Percentiles rank a stretch among this genome's conserved stretches.
Evolutionary conservation across 2,329 filamentous ascomycete genomes (phyloP).

Genomic region (Hypoxylon rubiginosum): DNA sequence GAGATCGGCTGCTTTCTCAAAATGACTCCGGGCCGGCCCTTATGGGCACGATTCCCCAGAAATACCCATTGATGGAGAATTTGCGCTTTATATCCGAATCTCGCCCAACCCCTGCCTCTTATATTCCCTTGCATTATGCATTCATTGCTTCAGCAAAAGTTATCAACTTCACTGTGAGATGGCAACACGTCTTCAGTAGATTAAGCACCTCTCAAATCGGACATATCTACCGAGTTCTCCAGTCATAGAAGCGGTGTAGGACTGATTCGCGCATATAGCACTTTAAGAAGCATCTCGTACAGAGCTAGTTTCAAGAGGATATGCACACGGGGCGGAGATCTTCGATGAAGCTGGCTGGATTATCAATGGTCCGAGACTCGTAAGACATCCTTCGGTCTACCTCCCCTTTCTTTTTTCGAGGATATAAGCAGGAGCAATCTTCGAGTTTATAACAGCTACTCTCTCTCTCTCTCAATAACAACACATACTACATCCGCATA

Average conservation of each 20-base stretch:
- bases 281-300: not conserved
- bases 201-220: not conserved
- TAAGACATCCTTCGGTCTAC: not conserved
- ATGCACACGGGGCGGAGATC: not conserved
- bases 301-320: not conserved
- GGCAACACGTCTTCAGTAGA: not conserved
- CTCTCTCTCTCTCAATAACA: not conserved
- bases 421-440: not conserved
- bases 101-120: not conserved
- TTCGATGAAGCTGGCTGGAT: not conserved
- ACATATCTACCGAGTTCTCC: not conserved
- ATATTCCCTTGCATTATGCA: not conserved
- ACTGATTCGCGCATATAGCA: not conserved
- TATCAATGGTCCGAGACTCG: not conserved
- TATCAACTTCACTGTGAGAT: not conserved
- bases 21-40: too few relatives aligned
- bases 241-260: not conserved
- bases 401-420: not conserved
- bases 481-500: not conserved
- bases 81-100: too few relatives aligned
- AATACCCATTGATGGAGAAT: too few relatives aligned
- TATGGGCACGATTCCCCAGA: too few relatives aligned
- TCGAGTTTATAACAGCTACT: not conserved
- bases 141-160: not conserved
- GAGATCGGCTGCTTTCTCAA: too few relatives aligned